Conservation (phyloP, 164 flowering plant species). For the Liquidambar formosana region DNA sequence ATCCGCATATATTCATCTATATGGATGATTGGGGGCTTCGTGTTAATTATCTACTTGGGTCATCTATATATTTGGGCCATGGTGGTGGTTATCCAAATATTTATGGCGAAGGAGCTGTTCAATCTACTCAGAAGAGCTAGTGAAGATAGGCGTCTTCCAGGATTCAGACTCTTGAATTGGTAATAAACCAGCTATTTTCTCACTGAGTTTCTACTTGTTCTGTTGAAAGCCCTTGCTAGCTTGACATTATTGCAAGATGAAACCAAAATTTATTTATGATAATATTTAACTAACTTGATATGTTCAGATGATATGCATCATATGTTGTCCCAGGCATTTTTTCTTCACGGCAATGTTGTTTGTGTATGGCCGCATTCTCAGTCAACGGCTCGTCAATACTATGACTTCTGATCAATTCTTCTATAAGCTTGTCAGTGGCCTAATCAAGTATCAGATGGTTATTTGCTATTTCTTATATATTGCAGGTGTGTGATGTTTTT, state of each 20-base stretch:
- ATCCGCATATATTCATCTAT: constrained; percentile 71
- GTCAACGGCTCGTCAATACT: constrained; percentile 83
- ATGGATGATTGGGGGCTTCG: constrained; percentile 96
- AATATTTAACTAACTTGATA: neutral
- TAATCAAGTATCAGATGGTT: constrained; percentile 90
- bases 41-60: constrained; percentile 75
- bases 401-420: constrained; percentile 70
- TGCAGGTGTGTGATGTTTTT: constrained; percentile 56
- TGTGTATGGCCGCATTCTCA: constrained; percentile 86
- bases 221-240: no score
- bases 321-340: constrained; percentile 68
- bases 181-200: constrained; percentile 21
- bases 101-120: constrained; percentile 90
- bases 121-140: constrained; percentile 70
- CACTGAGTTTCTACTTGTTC: no score
- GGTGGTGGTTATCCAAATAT: constrained; percentile 89
- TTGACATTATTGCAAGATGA: no score
- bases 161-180: constrained; percentile 94
- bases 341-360: constrained; percentile 96
- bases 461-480: constrained; percentile 86
- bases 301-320: neutral
- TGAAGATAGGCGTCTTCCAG: constrained; percentile 89
- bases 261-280: neutral
- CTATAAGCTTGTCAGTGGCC: constrained; percentile 62
- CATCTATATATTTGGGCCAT: constrained; percentile 95